These are phyloP conservation scores for Lentinula raphanica DNA, from an alignment of 768 basidiomycete genomes.

Conservation along the genomic window DNA sequence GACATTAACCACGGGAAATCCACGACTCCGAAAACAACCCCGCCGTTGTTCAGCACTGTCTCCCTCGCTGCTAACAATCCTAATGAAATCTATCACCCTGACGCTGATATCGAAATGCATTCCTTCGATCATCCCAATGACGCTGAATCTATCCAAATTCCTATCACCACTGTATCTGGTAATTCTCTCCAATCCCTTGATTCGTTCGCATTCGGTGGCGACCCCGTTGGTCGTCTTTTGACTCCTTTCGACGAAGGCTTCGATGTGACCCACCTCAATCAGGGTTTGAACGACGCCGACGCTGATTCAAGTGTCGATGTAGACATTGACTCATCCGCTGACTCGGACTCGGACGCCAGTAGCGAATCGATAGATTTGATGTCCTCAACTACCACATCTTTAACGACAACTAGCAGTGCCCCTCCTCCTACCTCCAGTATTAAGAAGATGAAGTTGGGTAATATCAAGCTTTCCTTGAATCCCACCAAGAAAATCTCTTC, in stretches of 20 bases:
- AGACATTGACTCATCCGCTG: background rate
- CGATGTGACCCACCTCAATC: no score
- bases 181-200: background rate
- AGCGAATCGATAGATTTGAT: slow-evolving; percentile 6
- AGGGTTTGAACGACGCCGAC: background rate
- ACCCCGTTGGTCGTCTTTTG: background rate
- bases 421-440: background rate
- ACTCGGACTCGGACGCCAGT: background rate
- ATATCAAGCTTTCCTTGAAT: background rate
- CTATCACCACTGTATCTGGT: slow-evolving; percentile 1
- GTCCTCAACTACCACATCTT: background rate
- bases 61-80: background rate
- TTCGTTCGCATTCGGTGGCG: background rate
- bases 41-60: background rate
- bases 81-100: background rate
- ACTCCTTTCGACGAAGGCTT: background rate
- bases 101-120: slow-evolving; percentile 7
- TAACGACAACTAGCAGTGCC: background rate
- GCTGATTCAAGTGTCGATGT: background rate
- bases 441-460: background rate
- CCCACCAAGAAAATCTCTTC: background rate
- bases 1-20: background rate
- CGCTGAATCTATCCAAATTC: background rate
- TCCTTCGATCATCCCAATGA: background rate
- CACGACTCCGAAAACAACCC: slow-evolving; percentile 9